These are phyloP conservation scores for Fusarium phyllophilum DNA, from an alignment of 2,329 filamentous ascomycete genomes.

Conservation along the genomic window DNA sequence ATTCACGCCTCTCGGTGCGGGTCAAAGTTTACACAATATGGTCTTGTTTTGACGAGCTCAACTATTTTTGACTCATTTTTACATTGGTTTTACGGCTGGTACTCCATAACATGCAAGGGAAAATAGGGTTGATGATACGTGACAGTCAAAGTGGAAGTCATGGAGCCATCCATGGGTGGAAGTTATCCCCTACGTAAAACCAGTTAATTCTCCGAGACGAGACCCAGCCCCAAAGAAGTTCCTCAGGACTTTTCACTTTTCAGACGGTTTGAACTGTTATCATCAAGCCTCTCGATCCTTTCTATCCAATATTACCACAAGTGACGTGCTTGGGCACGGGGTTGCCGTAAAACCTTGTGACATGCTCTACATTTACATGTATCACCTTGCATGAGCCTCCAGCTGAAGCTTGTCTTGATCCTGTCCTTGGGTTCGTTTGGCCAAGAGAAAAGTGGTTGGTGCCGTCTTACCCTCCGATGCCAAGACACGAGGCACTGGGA, in stretches of 20 bases:
- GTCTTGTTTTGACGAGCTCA: not conserved
- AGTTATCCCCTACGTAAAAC: not conserved
- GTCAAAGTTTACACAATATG: not conserved
- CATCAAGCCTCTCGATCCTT: not conserved
- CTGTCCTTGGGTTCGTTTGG: not conserved
- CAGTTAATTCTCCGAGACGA: not conserved
- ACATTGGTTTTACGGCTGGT: no score
- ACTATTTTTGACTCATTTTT: not conserved
- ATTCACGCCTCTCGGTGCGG: not conserved
- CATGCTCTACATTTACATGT: not conserved
- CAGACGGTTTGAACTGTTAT: not conserved
- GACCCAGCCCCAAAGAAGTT: not conserved
- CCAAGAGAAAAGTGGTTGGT: slow-evolving; percentile 2
- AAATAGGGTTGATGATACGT: not conserved
- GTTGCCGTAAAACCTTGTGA: slow-evolving; percentile 14
- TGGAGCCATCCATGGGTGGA: not conserved
- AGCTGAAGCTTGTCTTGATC: slow-evolving; percentile 2
- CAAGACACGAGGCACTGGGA: slow-evolving; percentile 13
- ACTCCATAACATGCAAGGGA: not conserved
- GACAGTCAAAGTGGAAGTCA: not conserved
- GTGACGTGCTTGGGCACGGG: slow-evolving; percentile 14
- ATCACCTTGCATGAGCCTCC: not conserved
- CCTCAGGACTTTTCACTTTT: not conserved
- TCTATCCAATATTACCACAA: not conserved
- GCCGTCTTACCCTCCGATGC: slow-evolving; percentile 22